phyloP scores from a whole-genome alignment of 345 rosid genomes.

The Isatis tinctoria region DNA sequence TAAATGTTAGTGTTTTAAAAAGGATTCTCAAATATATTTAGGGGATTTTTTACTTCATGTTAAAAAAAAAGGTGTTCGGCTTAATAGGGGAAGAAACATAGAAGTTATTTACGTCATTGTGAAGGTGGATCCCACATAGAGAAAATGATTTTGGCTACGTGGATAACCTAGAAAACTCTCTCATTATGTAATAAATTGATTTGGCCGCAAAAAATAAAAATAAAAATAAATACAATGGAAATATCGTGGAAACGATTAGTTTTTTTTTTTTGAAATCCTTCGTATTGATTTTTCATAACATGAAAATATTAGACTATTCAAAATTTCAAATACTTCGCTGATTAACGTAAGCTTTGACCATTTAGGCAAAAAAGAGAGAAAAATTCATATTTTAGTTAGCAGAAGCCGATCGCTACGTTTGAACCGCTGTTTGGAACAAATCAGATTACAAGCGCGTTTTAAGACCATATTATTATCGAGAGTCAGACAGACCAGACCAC shows the following conservation, averaged over 20 bases:
- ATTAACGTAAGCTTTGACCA: neutral
- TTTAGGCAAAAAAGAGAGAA: neutral
- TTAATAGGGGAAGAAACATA: no score
- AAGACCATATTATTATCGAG: neutral
- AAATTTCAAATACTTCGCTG: neutral
- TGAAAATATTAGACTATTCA: neutral
- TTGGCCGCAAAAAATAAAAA: no score
- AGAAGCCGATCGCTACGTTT: conserved; percentile 11
- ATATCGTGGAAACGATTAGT: neutral
- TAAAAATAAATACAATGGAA: no score
- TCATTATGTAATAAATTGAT: no score
- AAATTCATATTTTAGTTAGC: neutral
- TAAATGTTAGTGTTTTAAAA: no score
- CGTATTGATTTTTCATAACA: neutral
- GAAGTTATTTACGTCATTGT: no score
- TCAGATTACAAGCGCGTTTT: neutral
- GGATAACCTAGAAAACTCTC: no score
- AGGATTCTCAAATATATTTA: no score
- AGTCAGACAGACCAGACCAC: neutral
- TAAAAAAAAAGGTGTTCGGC: no score
- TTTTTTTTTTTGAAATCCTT: neutral
- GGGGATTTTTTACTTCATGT: no score
- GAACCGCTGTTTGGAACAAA: neutral
- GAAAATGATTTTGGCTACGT: no score
- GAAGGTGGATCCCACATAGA: no score